phyloP scores from a whole-genome alignment of 352 stramenopile genomes.

The Globisporangium cystogenes region DNA sequence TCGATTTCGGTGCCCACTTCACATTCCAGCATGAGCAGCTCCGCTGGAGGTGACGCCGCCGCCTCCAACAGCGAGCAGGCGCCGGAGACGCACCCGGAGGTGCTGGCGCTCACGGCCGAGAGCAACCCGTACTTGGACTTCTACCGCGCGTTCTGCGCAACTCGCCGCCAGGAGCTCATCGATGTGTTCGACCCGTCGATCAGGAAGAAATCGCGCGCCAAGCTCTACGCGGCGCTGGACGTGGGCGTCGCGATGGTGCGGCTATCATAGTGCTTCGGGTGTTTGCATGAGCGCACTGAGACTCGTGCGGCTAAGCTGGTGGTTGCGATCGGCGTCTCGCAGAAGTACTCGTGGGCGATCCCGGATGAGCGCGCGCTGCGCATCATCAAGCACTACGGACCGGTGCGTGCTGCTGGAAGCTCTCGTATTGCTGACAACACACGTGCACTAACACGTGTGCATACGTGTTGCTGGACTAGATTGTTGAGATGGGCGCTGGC shows the following conservation, averaged over 20 bases:
- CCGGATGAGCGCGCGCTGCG: conserved; percentile 82
- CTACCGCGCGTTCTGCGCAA: conserved; percentile 60
- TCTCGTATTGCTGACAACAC: background rate
- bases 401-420: conserved; percentile 23
- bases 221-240: conserved; percentile 71
- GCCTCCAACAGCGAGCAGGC: conserved; percentile 1
- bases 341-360: conserved; percentile 92
- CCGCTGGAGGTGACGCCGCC: background rate
- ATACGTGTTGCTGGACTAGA: conserved; percentile 24
- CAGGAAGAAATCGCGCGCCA: conserved; percentile 53
- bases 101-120: conserved; percentile 42
- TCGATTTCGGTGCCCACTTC: background rate
- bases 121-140: conserved; percentile 85
- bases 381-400: conserved; percentile 90
- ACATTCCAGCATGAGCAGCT: background rate
- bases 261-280: background rate
- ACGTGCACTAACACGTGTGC: background rate
- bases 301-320: background rate
- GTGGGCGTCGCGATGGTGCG: conserved; percentile 73
- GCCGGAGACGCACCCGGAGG: conserved; percentile 15
- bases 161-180: conserved; percentile 49
- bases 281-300: background rate
- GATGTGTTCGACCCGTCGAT: conserved; percentile 69
- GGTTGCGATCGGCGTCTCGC: conserved; percentile 2
- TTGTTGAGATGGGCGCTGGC: conserved; percentile 90